phyloP scores from a whole-genome alignment of 2,329 filamentous ascomycete species.

The Penicillium sp. region DNA sequence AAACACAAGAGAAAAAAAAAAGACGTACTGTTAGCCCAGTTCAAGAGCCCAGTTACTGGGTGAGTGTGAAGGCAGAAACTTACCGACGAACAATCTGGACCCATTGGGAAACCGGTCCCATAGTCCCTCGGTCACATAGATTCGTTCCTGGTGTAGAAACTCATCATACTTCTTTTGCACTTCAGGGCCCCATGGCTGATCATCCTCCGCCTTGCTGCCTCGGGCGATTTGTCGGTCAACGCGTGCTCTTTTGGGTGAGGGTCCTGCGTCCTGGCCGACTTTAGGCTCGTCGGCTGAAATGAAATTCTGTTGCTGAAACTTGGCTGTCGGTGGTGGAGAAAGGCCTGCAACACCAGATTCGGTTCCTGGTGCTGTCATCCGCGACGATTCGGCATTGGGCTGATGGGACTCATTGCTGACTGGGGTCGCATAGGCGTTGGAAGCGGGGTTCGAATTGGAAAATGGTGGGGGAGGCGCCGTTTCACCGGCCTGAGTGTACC shows the following conservation, averaged over 20 bases:
- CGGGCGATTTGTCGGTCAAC: slow-evolving; percentile 23
- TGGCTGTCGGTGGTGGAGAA: slow-evolving; percentile 38
- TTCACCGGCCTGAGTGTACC: slow-evolving; percentile 35
- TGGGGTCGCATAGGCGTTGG: slow-evolving; percentile 26
- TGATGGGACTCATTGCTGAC: slow-evolving; percentile 32
- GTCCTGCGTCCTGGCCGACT: slow-evolving; percentile 16
- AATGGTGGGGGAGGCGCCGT: slow-evolving; percentile 37
- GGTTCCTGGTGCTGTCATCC: slow-evolving; percentile 32
- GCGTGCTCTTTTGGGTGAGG: slow-evolving; percentile 21
- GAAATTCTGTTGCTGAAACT: slow-evolving; percentile 35
- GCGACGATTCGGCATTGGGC: slow-evolving; percentile 19
- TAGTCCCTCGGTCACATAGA: slow-evolving; percentile 48
- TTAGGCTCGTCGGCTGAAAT: slow-evolving; percentile 18
- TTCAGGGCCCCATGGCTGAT: slow-evolving; percentile 44
- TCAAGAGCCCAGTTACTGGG: neutral
- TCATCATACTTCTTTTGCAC: slow-evolving; percentile 47
- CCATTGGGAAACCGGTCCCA: slow-evolving; percentile 48
- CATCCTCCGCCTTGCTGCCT: slow-evolving; percentile 29
- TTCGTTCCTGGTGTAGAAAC: slow-evolving; percentile 46
- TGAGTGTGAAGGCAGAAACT: slow-evolving; percentile 16
- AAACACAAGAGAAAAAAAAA: slow-evolving; percentile 9
- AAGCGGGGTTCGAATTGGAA: slow-evolving; percentile 20
- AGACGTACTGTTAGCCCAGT: slow-evolving; percentile 1
- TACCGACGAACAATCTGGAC: slow-evolving; percentile 46
- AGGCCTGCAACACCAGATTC: slow-evolving; percentile 30